These are phyloP conservation scores for Gossypium bickii DNA, from an alignment of 345 rosid species.

Conservation along the genomic window DNA sequence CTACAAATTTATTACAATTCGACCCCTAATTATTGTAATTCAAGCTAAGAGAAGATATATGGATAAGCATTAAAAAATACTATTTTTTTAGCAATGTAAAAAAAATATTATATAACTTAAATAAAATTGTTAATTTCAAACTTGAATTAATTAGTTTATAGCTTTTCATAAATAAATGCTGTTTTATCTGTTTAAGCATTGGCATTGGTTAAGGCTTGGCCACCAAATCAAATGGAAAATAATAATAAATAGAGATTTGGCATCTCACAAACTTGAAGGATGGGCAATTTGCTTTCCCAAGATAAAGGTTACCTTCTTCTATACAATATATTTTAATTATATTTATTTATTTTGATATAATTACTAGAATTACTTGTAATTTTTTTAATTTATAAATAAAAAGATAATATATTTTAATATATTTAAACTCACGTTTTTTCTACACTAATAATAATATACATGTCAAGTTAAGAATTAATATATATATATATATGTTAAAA, in stretches of 20 bases:
- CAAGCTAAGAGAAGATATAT: no score
- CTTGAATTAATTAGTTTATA: no score
- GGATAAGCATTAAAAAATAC: no score
- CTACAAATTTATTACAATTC: no score
- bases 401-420: fast-evolving
- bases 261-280: constrained; percentile 15
- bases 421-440: fast-evolving
- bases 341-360: no score
- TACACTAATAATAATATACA: fast-evolving
- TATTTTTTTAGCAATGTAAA: no score
- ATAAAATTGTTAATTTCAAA: no score
- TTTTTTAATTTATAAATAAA: fast-evolving
- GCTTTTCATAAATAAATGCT: no score
- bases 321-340: no score
- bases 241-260: neutral
- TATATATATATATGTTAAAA: neutral
- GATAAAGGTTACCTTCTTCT: neutral
- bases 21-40: no score
- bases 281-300: constrained; percentile 23
- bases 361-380: fast-evolving
- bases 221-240: neutral
- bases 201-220: neutral
- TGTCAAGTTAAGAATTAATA: no score
- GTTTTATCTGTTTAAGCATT: neutral
- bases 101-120: no score